Percentiles rank a stretch among this genome's conserved stretches.
These are phyloP conservation scores for Ophiocordyceps sinensis DNA, from an alignment of 2,329 filamentous ascomycete genomes.

Conservation along the genomic window DNA sequence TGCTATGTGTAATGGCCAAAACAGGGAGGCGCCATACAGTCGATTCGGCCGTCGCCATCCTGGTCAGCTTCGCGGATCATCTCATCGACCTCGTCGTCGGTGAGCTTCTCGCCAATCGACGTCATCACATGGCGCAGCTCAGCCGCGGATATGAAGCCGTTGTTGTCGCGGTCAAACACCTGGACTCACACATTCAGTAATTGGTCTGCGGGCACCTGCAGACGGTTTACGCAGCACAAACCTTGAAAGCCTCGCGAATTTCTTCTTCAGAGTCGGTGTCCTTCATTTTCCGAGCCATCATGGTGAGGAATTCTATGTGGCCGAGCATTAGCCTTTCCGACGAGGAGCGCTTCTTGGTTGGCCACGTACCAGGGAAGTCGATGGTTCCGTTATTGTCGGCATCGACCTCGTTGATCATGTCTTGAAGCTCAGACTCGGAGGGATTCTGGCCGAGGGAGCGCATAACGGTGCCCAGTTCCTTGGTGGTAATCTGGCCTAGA, in stretches of 20 bases:
- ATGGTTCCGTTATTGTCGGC: conserved; percentile 89
- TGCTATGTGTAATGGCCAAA: background rate
- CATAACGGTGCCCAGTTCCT: conserved; percentile 84
- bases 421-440: conserved; percentile 77
- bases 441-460: conserved; percentile 81
- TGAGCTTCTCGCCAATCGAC: conserved; percentile 82
- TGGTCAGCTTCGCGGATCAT: conserved; percentile 89
- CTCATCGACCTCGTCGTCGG: conserved; percentile 81
- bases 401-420: conserved; percentile 91
- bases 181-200: conserved; percentile 15
- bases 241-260: conserved; percentile 81
- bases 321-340: background rate
- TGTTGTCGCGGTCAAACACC: conserved; percentile 81
- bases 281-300: conserved; percentile 94
- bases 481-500: conserved; percentile 78
- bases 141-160: conserved; percentile 79
- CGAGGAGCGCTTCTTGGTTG: background rate
- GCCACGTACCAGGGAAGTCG: conserved; percentile 65
- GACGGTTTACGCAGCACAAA: conserved; percentile 14
- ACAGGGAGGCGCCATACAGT: conserved; percentile 45
- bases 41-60: conserved; percentile 77
- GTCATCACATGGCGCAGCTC: conserved; percentile 87
- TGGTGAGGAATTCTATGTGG: conserved; percentile 65
- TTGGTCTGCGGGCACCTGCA: no score
- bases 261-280: conserved; percentile 85